phyloP scores from a whole-genome alignment of 129 eudicot species.

The Centrapalus pauciflorus region DNA sequence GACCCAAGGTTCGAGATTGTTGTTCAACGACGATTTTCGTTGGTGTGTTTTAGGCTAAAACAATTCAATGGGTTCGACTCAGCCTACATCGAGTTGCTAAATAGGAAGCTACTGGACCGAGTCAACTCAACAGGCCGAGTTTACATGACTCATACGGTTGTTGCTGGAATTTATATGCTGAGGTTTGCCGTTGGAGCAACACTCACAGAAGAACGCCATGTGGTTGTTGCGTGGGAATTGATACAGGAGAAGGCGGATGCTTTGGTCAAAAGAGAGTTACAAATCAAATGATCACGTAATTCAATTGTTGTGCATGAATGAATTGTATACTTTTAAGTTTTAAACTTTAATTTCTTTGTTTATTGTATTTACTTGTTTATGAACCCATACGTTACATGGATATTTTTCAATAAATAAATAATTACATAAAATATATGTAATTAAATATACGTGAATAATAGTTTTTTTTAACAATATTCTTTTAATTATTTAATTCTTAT shows the following conservation, averaged over 20 bases:
- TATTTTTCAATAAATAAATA: too few species aligned
- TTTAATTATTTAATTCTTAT: too few species aligned
- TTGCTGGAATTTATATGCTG: slow-evolving; percentile 35
- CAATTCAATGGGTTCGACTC: slow-evolving; percentile 25
- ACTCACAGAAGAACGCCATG: slow-evolving; percentile 43
- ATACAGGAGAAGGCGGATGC: slow-evolving; percentile 36
- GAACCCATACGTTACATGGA: too few species aligned
- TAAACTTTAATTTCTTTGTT: too few species aligned
- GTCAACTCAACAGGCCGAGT: slow-evolving; percentile 43
- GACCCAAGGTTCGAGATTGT: slow-evolving; percentile 37
- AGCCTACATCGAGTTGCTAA: slow-evolving; percentile 14
- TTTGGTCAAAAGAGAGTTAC: slow-evolving; percentile 15
- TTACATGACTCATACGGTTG: slow-evolving; percentile 39
- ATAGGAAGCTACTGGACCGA: slow-evolving; percentile 33
- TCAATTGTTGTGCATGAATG: too few species aligned
- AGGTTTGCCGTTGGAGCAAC: slow-evolving; percentile 50
- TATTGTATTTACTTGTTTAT: too few species aligned
- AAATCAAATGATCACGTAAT: too few species aligned
- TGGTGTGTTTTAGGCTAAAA: slow-evolving; percentile 45
- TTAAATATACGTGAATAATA: too few species aligned
- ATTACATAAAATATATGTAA: too few species aligned
- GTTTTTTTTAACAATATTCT: too few species aligned
- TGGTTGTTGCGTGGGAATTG: slow-evolving; percentile 40
- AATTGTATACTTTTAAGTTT: too few species aligned
- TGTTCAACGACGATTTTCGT: slow-evolving; percentile 37